phyloP scores from a whole-genome alignment of 2,329 filamentous ascomycete genomes.

The Domatiomyces catenatus region DNA sequence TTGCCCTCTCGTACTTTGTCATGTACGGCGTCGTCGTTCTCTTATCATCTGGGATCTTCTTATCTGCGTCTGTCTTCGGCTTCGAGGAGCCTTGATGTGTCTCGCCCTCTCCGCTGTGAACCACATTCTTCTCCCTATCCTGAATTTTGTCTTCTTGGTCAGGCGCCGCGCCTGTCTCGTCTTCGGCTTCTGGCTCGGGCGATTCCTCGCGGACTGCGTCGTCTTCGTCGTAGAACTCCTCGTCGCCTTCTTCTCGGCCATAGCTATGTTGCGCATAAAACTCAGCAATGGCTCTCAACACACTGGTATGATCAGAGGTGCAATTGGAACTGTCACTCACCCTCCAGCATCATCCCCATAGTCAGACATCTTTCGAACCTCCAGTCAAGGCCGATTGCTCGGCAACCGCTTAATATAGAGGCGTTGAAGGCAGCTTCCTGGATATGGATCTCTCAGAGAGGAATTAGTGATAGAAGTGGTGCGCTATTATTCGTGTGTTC shows the following conservation, averaged over 20 bases:
- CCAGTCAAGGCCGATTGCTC: neutral
- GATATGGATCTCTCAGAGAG: neutral
- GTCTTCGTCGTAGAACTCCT: conserved; percentile 26
- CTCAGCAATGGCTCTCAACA: neutral
- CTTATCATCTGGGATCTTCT: conserved; percentile 79
- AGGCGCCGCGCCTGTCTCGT: conserved; percentile 35
- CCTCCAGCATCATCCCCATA: conserved; percentile 49
- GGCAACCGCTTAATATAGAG: neutral
- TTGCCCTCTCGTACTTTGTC: conserved; percentile 96
- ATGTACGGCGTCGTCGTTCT: conserved; percentile 92
- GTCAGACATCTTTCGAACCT: conserved; percentile 47
- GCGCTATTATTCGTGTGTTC: neutral
- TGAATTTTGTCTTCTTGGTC: conserved; percentile 41
- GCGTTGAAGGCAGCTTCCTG: neutral
- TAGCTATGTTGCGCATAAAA: conserved; percentile 7
- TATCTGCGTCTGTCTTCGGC: conserved; percentile 47
- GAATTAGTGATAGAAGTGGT: neutral
- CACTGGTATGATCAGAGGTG: neutral
- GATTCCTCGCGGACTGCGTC: neutral
- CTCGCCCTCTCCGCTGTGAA: conserved; percentile 37
- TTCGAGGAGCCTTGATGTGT: conserved; percentile 32
- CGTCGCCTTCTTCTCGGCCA: conserved; percentile 26
- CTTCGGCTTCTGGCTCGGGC: conserved; percentile 34
- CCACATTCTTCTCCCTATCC: conserved; percentile 25
- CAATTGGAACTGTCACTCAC: conserved; percentile 36